phyloP scores from a whole-genome alignment of 257 asterid genomes.

The Lantana camara region DNA sequence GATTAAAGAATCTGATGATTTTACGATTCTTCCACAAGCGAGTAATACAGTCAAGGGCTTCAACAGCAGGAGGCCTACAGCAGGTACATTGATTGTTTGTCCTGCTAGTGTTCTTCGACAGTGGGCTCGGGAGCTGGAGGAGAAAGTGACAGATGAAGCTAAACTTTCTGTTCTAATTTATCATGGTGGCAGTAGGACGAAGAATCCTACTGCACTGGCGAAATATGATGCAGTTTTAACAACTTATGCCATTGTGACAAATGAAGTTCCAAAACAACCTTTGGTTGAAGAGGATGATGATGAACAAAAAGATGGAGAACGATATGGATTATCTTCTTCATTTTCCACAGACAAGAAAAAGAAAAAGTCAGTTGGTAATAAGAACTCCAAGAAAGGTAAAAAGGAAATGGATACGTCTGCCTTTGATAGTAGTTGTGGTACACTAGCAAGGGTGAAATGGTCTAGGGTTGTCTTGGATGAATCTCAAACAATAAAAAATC shows the following conservation, averaged over 20 bases:
- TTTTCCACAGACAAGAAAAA: constrained; percentile 60
- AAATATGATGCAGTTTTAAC: constrained; percentile 85
- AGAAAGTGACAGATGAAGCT: constrained; percentile 63
- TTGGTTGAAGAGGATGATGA: constrained; percentile 83
- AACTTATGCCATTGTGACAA: constrained; percentile 88
- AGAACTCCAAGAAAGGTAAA: constrained; percentile 72
- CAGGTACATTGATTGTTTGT: constrained; percentile 94
- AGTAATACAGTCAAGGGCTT: constrained; percentile 52
- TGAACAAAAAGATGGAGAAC: constrained; percentile 68
- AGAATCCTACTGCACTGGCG: constrained; percentile 70
- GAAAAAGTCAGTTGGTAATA: constrained; percentile 55
- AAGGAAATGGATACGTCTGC: constrained; percentile 53
- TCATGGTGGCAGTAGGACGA: constrained; percentile 91
- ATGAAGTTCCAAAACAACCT: constrained; percentile 94
- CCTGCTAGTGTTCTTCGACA: constrained; percentile 99
- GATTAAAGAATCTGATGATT: constrained; percentile 48
- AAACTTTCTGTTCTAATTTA: constrained; percentile 65
- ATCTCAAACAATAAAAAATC: constrained; percentile 95
- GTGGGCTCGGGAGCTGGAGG: constrained; percentile 90
- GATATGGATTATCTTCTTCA: constrained; percentile 73
- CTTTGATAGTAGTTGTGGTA: constrained; percentile 73
- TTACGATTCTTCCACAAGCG: constrained; percentile 51
- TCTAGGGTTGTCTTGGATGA: constrained; percentile 94
- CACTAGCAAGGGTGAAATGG: constrained; percentile 91
- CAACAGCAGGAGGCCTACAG: constrained; percentile 75